Conservation (phyloP, 495 filamentous ascomycete genomes). For the Trichoderma erinaceum region DNA sequence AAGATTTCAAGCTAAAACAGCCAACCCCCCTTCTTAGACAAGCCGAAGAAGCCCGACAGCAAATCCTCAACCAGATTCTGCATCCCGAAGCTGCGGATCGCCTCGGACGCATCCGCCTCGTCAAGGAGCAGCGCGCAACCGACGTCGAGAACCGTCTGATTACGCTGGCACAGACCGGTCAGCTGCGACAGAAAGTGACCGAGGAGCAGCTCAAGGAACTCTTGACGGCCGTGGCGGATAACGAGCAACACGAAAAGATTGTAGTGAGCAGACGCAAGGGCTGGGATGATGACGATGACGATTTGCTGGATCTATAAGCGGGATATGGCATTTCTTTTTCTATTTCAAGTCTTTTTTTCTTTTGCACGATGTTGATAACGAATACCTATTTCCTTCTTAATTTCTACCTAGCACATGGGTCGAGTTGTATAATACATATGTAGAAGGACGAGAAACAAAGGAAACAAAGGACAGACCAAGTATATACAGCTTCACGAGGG, state of each 20-base stretch:
- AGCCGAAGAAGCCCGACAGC: slow-evolving; percentile 60
- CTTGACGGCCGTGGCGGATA: slow-evolving; percentile 73
- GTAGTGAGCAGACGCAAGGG: slow-evolving; percentile 76
- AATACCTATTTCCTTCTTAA: neutral
- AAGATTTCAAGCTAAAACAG: too few relatives aligned
- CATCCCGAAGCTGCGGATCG: slow-evolving; percentile 89
- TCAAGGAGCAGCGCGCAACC: slow-evolving; percentile 83
- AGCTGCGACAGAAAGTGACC: slow-evolving; percentile 79
- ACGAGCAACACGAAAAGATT: slow-evolving; percentile 66
- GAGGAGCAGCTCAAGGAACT: slow-evolving; percentile 92
- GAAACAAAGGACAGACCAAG: neutral
- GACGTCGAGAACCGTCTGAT: slow-evolving; percentile 92
- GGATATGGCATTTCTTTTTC: neutral
- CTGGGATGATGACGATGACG: slow-evolving; percentile 84
- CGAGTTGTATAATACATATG: too few relatives aligned
- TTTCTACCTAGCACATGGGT: neutral
- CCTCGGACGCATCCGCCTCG: slow-evolving; percentile 86
- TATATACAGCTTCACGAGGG: too few relatives aligned
- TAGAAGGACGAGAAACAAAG: neutral
- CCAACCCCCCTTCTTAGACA: neutral
- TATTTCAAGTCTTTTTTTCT: slow-evolving; percentile 4
- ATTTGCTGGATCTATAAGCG: slow-evolving; percentile 56
- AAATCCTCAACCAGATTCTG: slow-evolving; percentile 86
- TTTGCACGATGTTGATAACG: neutral
- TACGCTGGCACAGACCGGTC: slow-evolving; percentile 80